Conservation (phyloP, 2,329 filamentous ascomycete species). For the Exophiala viscosa region DNA sequence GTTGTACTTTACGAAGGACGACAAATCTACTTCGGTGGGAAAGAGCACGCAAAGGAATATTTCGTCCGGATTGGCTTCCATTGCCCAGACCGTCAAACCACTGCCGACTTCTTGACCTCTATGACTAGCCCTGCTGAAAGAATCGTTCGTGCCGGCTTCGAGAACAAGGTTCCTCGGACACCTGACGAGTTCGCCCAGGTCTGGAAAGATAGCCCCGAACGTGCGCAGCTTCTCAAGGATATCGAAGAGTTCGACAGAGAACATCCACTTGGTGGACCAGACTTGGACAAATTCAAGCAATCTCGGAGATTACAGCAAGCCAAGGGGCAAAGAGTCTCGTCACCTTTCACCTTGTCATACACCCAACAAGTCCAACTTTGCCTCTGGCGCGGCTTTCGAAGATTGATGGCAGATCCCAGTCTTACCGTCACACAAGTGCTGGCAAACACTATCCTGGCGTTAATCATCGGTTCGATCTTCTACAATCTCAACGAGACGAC, state of each 20-base stretch:
- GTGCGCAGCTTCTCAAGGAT: constrained; percentile 39
- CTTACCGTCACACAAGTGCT: constrained; percentile 62
- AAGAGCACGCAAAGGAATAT: constrained; percentile 57
- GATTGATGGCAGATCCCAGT: constrained; percentile 62
- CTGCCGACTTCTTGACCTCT: constrained; percentile 67
- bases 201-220: constrained; percentile 55
- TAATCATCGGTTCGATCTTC: constrained; percentile 65
- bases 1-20: constrained; percentile 72
- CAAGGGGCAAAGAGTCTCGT: constrained; percentile 46
- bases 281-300: constrained; percentile 39
- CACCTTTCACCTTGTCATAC: constrained; percentile 56
- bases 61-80: constrained; percentile 68
- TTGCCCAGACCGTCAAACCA: constrained; percentile 66
- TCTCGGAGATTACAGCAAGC: constrained; percentile 44
- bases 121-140: constrained; percentile 64
- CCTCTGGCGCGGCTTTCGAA: constrained; percentile 60
- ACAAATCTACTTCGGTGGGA: constrained; percentile 72
- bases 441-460: constrained; percentile 55
- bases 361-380: constrained; percentile 54
- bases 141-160: constrained; percentile 55
- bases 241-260: constrained; percentile 44
- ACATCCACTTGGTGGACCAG: constrained; percentile 42
- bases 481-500: constrained; percentile 60
- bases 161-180: constrained; percentile 62
- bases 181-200: constrained; percentile 63